Conservation (phyloP, 371 early-diverging fungal species). For the Mortierella sp. region DNA sequence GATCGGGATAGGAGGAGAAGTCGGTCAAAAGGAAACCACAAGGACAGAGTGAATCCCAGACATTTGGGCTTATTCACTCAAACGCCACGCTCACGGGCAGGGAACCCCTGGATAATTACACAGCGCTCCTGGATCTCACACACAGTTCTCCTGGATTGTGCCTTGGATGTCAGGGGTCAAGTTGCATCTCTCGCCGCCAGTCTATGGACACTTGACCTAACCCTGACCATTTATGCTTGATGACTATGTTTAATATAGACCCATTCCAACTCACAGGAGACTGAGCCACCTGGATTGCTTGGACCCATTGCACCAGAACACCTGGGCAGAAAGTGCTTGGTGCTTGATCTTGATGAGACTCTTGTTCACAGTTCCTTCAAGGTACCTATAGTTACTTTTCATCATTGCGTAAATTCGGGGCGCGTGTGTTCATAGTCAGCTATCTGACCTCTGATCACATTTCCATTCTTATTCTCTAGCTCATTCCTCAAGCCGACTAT, state of each 20-base stretch:
- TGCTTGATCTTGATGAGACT: conserved; percentile 91
- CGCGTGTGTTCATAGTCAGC: neutral
- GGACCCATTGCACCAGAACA: conserved; percentile 64
- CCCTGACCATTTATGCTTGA: neutral
- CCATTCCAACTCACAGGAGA: conserved; percentile 33
- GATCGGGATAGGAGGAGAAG: neutral
- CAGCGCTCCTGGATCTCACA: neutral
- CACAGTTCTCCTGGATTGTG: neutral
- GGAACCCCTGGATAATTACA: neutral
- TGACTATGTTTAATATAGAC: conserved; percentile 29
- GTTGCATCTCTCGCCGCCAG: neutral
- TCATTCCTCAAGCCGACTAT: conserved; percentile 87
- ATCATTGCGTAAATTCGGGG: neutral
- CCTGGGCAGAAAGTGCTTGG: conserved; percentile 83
- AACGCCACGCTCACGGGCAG: neutral
- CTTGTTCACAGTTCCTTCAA: conserved; percentile 91
- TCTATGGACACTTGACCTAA: neutral
- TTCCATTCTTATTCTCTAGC: conserved; percentile 52
- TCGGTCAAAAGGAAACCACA: conserved; percentile 3
- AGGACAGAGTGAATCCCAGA: neutral
- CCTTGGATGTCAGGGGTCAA: neutral
- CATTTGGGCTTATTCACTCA: conserved; percentile 8
- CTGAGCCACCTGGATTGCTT: conserved; percentile 52
- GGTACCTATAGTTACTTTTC: conserved; percentile 25
- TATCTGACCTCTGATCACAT: neutral